Base-by-base conservation (phyloP, 768 basidiomycete species). In the Tricholomella constricta region DNA sequence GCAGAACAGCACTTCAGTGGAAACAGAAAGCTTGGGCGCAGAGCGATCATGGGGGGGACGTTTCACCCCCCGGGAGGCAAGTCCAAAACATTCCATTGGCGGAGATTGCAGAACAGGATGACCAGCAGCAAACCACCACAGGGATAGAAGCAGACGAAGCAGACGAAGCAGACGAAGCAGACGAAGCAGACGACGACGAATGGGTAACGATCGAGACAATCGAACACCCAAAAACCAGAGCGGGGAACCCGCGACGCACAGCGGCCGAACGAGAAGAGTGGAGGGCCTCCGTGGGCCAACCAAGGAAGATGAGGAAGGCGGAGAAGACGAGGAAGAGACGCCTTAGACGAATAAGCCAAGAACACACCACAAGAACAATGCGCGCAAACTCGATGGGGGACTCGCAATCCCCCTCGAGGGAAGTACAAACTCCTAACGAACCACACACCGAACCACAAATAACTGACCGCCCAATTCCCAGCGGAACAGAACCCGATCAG, bases 331-430 rank as follows among this genome's bases (percentile, higher is more conserved):
- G 26, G 19, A 14, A 6, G 11, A 42, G 23, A 20, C 11, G 38
- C 20, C 14, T 22, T 6, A 26, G 15, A 14, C 4, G 6, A 7
- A 1, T 6, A 26, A 15, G 14, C 35, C 26, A 27, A 8, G 43
- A 38, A 20, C 11, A 43, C 6, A 29, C 6, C 6, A 29, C 6
- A 32, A 29, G 25, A 6, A 8, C 38, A 51, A 20, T 22, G 26
- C 42, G 38, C 35, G 43, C n/a, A 51, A 53, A 59, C 43, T 45
- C 46, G 34, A 25, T 40, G 57, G 58, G 54, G 51, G 54, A 52
- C 41, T 38, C 17, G 46, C 20, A 31, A 40, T 48, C 47, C 47
- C 47, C 47, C 47, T 48, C 37, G 36, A 48, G 47, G 42, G 47
- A 35, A 54, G 46, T 49, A 34, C 29, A n/a, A n/a, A n/a, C n/a